Evolutionary conservation across 2,329 filamentous ascomycete species (phyloP), one percentile per base, ranked within the genome.

Genomic region (Colletotrichum truncatum): DNA sequence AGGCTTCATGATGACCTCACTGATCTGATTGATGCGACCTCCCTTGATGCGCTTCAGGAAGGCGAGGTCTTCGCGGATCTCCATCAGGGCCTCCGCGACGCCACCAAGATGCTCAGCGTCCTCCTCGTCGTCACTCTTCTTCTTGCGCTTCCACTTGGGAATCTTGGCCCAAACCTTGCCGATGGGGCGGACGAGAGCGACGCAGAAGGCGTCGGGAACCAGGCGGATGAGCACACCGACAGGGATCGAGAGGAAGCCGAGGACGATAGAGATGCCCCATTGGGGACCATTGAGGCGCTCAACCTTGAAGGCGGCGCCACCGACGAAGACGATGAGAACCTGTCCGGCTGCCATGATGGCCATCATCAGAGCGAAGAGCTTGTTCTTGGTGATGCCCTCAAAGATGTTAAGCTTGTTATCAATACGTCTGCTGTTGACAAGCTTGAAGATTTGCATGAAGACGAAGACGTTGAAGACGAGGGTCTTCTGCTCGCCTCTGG

Each of bases 371-470:
- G 91, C 83, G 80, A 93, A 93, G 82, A 91, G 92, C 74, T 82
- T 87, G 74, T 93, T 93, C 69, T 83, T 84, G 38, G 83, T 81
- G 63, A 93, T 85, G 52, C 89, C 89, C 72, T 92, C 90, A 67
- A 93, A 92, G 64, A 93, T 87, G 74, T 93, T 93, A 79, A 92
- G 88, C 55, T 87, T 86, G 76, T 93, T 93, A 75, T 93, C 91
- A 14, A 93, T 85, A 21, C 91, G 88, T 56, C 91, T 88, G 77
- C 91, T 91, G 77, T 93, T 93, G 77, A 91, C 84, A 68, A 91
- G 86, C 74, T 93, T 93, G 83, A 93, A 93, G 69, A 93, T 91
- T 70, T 94, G 91, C 88, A 94, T 93, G 91, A 91, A 94, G 58
- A 93, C 91, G 70, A 94, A 94, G 1, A 89, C 91, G 79, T 94